These are phyloP conservation scores for Coprinopsis marcescibilis DNA, from an alignment of 768 basidiomycete genomes.

Conservation along the genomic window DNA sequence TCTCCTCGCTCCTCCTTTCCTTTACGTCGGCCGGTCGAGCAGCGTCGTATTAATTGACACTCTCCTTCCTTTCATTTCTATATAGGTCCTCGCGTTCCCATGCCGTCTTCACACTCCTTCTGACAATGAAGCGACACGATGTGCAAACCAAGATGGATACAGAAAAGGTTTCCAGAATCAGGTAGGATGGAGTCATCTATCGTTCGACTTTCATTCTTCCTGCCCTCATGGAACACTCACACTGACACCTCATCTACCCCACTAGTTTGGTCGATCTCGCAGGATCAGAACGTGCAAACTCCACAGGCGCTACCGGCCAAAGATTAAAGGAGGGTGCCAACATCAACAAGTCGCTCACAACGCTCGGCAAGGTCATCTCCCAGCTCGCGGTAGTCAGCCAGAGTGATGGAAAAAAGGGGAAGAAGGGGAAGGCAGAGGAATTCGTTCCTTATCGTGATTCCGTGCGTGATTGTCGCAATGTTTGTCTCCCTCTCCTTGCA, in stretches of 20 bases:
- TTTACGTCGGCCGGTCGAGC: conserved; percentile 2
- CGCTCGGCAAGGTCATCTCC: conserved; percentile 96
- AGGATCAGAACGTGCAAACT: conserved; percentile 94
- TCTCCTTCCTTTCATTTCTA: conserved; percentile 5
- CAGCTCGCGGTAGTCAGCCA: conserved; percentile 72
- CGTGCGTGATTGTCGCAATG: conserved; percentile 40
- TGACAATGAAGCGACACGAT: conserved; percentile 91
- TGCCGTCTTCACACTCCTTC: conserved; percentile 93
- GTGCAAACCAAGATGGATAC: conserved; percentile 81
- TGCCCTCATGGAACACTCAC: background rate
- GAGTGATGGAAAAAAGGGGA: conserved; percentile 70
- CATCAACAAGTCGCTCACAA: conserved; percentile 98
- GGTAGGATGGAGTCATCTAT: conserved; percentile 34
- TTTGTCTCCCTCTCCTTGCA: background rate
- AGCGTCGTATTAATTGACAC: background rate
- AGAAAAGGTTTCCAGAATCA: conserved; percentile 99
- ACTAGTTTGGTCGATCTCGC: conserved; percentile 88
- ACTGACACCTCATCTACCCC: conserved; percentile 4
- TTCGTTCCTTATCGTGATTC: conserved; percentile 98
- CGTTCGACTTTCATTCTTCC: conserved; percentile 7
- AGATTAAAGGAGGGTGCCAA: conserved; percentile 96
- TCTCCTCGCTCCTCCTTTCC: conserved; percentile 5
- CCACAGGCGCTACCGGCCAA: conserved; percentile 95
- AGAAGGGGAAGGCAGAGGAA: conserved; percentile 86
- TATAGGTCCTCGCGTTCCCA: conserved; percentile 90